Evolutionary conservation across 495 filamentous ascomycete genomes (phyloP).

Genomic region (Glonium stellatum): DNA sequence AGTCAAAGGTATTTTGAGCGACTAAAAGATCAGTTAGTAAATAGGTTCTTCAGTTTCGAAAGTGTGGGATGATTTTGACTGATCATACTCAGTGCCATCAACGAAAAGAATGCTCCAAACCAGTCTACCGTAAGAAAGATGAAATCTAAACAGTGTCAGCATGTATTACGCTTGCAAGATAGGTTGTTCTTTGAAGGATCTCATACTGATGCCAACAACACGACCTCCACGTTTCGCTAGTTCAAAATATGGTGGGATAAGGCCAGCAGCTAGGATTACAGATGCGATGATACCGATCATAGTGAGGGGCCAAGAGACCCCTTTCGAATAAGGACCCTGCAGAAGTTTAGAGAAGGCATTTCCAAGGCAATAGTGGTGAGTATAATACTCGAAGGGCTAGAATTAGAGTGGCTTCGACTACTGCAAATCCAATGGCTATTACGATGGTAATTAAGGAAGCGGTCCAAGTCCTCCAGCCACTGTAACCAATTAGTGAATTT

Average conservation of each 20-base stretch:
- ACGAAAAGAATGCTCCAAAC: conserved; percentile 65
- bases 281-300: conserved; percentile 56
- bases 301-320: conserved; percentile 50
- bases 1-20: conserved; percentile 63
- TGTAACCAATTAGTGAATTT: not conserved
- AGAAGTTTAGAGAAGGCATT: conserved; percentile 17
- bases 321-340: conserved; percentile 49
- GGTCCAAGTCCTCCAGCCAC: conserved; percentile 41
- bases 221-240: conserved; percentile 62
- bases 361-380: not conserved
- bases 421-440: conserved; percentile 46
- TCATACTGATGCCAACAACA: conserved; percentile 62
- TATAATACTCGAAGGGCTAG: conserved; percentile 51
- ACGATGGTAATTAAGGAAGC: conserved; percentile 40
- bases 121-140: conserved; percentile 65
- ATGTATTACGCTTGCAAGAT: not conserved
- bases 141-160: conserved; percentile 39
- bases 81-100: conserved; percentile 50
- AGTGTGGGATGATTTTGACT: too few relatives aligned
- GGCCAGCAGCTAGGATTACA: conserved; percentile 51
- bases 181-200: not conserved
- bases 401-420: conserved; percentile 55
- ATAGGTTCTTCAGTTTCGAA: not conserved
- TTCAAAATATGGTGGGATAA: conserved; percentile 67
- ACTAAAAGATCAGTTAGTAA: conserved; percentile 29